Conservation (phyloP, 257 asterid species). For the Verbascum thapsus region DNA sequence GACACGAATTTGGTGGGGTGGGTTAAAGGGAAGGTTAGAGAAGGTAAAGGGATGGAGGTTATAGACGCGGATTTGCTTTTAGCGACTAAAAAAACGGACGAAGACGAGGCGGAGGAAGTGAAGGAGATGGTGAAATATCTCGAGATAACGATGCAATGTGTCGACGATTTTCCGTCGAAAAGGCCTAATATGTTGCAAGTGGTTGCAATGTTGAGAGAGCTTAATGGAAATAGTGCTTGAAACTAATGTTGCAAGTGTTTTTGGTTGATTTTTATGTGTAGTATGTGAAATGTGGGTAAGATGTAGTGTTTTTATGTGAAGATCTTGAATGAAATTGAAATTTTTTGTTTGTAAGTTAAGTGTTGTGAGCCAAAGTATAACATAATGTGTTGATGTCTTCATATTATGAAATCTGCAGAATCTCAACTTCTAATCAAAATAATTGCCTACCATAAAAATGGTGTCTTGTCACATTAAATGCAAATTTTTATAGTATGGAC, state of each 20-base stretch:
- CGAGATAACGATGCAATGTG: constrained; percentile 81
- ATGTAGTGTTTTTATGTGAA: constrained; percentile 31
- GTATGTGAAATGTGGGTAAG: constrained; percentile 20
- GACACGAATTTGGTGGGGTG: constrained; percentile 94
- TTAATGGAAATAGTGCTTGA: constrained; percentile 58
- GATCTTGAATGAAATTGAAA: background rate
- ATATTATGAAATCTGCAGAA: no score
- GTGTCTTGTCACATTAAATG: no score
- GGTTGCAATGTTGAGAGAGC: constrained; percentile 91
- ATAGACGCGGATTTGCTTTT: constrained; percentile 57
- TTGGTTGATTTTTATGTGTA: no score
- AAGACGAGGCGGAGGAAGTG: constrained; percentile 68
- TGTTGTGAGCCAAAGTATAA: background rate
- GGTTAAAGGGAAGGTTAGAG: constrained; percentile 91
- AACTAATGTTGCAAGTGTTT: background rate
- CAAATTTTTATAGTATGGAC: no score
- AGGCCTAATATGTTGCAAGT: constrained; percentile 92
- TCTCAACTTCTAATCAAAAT: no score
- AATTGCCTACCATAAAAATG: no score
- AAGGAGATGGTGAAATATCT: constrained; percentile 89
- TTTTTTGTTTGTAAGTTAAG: background rate
- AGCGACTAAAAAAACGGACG: constrained; percentile 54
- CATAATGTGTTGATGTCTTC: no score
- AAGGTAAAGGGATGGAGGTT: constrained; percentile 88
- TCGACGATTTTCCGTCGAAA: constrained; percentile 90